phyloP scores from a whole-genome alignment of 306 rosid genomes.

The Vigna hirtella region DNA sequence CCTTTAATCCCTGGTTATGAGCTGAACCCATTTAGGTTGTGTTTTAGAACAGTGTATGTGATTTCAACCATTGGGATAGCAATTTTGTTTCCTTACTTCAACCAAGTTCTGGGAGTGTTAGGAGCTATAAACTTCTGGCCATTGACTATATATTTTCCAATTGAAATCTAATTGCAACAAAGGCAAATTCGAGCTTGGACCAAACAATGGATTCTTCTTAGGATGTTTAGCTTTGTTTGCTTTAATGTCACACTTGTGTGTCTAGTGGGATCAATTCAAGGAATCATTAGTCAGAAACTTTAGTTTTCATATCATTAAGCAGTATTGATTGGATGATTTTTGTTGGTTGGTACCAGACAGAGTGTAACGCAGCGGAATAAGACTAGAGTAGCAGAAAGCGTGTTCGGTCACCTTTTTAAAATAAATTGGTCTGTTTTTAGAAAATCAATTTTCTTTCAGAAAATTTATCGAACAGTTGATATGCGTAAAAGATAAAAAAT shows the following conservation, averaged over 20 bases:
- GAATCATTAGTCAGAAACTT: constrained; percentile 21
- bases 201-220: constrained; percentile 58
- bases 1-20: constrained; percentile 55
- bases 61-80: constrained; percentile 63
- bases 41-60: constrained; percentile 64
- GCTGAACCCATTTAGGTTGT: constrained; percentile 55
- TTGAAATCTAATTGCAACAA: constrained; percentile 72
- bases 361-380: too few relatives aligned
- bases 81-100: constrained; percentile 72
- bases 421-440: too few relatives aligned
- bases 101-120: constrained; percentile 68
- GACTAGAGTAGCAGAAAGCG: too few relatives aligned
- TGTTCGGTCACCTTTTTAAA: too few relatives aligned
- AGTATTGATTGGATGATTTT: too few relatives aligned
- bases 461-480: too few relatives aligned
- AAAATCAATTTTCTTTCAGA: too few relatives aligned
- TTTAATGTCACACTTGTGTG: neutral
- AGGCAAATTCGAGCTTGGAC: constrained; percentile 64
- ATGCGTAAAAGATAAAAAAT: too few relatives aligned
- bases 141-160: constrained; percentile 69
- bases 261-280: constrained; percentile 15
- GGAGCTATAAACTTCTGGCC: constrained; percentile 84
- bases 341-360: too few relatives aligned
- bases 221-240: constrained; percentile 27
- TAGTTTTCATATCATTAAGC: too few relatives aligned